Percentiles rank a stretch among this genome's conserved stretches.
Conservation (phyloP, 768 basidiomycete genomes). For the Macrocybe gigantea region DNA sequence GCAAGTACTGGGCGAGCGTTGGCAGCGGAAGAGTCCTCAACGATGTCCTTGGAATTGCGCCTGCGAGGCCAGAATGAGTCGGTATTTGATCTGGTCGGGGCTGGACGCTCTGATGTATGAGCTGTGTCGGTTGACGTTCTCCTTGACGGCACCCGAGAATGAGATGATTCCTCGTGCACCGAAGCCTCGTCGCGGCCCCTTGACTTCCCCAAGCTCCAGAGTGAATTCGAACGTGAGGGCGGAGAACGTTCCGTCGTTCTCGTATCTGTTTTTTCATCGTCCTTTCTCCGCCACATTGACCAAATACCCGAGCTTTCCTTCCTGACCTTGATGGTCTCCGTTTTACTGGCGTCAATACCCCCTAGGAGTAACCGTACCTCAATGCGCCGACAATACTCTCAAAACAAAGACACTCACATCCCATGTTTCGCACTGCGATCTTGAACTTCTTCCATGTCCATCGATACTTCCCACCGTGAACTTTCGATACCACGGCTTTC, state of each 20-base stretch:
- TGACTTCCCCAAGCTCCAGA: slow-evolving; percentile 18
- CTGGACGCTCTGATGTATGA: not conserved
- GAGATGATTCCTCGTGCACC: not conserved
- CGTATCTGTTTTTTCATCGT: slow-evolving; percentile 20
- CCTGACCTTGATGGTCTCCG: slow-evolving; percentile 37
- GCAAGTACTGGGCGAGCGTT: slow-evolving; percentile 21
- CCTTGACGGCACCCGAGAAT: not conserved
- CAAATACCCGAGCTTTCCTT: slow-evolving; percentile 9
- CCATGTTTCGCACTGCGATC: slow-evolving; percentile 75
- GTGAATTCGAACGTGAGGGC: slow-evolving; percentile 18
- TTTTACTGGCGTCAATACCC: slow-evolving; percentile 57
- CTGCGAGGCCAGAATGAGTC: slow-evolving; percentile 18
- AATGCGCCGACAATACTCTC: not conserved
- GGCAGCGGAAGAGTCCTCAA: slow-evolving; percentile 12
- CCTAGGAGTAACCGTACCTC: slow-evolving; percentile 31
- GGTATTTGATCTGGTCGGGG: slow-evolving; percentile 11
- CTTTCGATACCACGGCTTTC: slow-evolving; percentile 66
- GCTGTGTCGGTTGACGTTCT: no score
- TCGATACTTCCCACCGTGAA: slow-evolving; percentile 71
- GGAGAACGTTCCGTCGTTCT: slow-evolving; percentile 2
- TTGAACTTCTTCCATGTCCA: slow-evolving; percentile 85
- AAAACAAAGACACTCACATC: slow-evolving; percentile 46
- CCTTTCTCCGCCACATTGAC: slow-evolving; percentile 34
- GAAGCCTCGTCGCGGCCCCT: not conserved
- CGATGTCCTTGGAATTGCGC: slow-evolving; percentile 17